Evolutionary conservation across 495 filamentous ascomycete species (phyloP), one percentile per base, ranked within the genome.

Genomic region (Hypoxylon fuscum): DNA sequence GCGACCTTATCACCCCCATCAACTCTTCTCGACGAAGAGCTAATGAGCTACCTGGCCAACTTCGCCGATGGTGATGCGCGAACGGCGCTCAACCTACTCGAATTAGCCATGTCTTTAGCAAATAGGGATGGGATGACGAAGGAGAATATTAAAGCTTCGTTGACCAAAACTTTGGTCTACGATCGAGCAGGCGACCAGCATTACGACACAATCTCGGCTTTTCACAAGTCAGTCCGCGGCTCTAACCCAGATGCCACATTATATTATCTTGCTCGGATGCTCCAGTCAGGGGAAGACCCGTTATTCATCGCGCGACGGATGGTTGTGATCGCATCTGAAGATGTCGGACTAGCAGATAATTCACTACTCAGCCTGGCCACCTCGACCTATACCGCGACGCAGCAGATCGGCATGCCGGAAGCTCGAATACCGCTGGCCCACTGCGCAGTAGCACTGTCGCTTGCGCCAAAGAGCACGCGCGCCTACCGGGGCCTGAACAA

Each of bases 151-250:
- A 96, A 96, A 66, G 75, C 80, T 14, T 81, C 89, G 11, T 79
- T 98, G 9, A 97, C 94, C 4, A 90, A 91, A 65, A 98, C 95
- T 0, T 77, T 97, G 10, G 90, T 97, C 37, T 97, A 98, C 77
- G 95, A 98, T 75, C 87, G 95, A 38, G 89, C 90, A 0, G 95
- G 95, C 20, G 95, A 98, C 74, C 90, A 96, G 70, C 95, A 98
- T 74, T 98, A 90, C 74, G 93, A 98, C 69, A 92, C 90, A 45
- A 98, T 98, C 65, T 96, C 91, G 2, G 95, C 95, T 41, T 95
- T 98, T 71, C 95, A 98, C 79, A 98, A 98, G 63, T 92, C 91
- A 11, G 85, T 98, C 22, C 90, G 95, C 14, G 95, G 95, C 17
- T 90, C 87, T 49, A 85, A 95, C 68, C 76, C 94, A 1, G 89